Evolutionary conservation across 2,329 filamentous ascomycete genomes (phyloP).

Genomic region (Massarina eburnea): DNA sequence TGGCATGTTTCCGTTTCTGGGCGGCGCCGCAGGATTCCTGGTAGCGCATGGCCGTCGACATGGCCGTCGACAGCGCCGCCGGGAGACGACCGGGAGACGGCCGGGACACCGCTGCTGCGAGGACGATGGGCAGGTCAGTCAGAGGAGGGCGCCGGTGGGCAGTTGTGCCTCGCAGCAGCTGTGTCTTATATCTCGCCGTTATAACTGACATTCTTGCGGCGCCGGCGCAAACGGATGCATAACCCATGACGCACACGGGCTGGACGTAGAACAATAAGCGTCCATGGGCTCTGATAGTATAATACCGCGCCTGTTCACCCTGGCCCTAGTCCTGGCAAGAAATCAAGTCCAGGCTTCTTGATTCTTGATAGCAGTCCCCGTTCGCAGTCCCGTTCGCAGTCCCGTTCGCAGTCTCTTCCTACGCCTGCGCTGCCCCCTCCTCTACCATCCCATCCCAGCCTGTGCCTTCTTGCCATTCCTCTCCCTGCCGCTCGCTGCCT

Average conservation of each 20-base stretch:
- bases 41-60: neutral
- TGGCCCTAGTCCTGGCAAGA: neutral
- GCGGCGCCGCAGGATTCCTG: neutral
- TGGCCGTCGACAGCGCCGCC: no score
- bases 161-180: neutral
- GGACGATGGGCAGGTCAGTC: no score
- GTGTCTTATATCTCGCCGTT: neutral
- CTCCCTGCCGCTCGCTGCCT: slow-evolving; percentile 4
- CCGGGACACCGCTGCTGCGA: no score
- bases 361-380: neutral
- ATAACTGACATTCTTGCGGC: neutral
- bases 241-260: neutral
- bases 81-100: no score
- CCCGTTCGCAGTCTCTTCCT: neutral
- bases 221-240: neutral
- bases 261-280: neutral
- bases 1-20: neutral
- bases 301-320: neutral
- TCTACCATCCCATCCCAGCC: slow-evolving; percentile 1
- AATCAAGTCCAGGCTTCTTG: neutral
- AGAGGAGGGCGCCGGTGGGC: no score
- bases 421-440: neutral
- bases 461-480: neutral
- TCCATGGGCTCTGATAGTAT: neutral
- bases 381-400: neutral